Base-by-base conservation (phyloP, 148 eudicot species). In the Rhododendron ferrugineum region DNA sequence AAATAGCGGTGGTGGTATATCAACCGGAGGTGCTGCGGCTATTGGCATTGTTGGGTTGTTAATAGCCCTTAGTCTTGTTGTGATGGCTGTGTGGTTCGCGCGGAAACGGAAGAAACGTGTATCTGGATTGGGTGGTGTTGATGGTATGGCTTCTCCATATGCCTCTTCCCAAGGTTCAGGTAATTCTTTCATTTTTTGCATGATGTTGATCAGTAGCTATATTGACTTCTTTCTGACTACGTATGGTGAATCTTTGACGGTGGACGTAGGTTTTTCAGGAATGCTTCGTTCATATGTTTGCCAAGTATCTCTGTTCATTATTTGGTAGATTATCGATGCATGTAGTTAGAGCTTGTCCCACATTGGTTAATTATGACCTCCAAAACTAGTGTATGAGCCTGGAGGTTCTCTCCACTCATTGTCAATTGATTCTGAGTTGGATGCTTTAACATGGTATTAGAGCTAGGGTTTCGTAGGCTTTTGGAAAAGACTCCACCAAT, bases 111-210 rank as follows among this genome's bases (percentile, higher is more conserved):
- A 88, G 90, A 96, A 85, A 90, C 92, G 89, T 68, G 89, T 83
- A 78, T 80, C 83, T 78, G 84, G 85, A 64, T 90, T 87, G 54
- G 90, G 86, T 83, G 92, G 89, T 47, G 88, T 82, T 1, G 88
- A 93, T 83, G 83, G 62, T 36, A 74, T 88, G 86, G 93, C 94
- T 80, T 91, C 94, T 83, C 93, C 94, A 66, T 91, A 85, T 90
- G 84, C 89, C 79, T 93, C 98, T 84, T 90, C 98, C 79, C 98
- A 89, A 78, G 86, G 83, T 81, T 93, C 98, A 86, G 98, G 99
- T 97, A 86, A 83, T 80, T 28, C 28, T 50, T 4, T 82, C 56
- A 84, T 78, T 28, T 16, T 49, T 2, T 79, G 56, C 68, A 37
- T 40, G 32, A 46, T 56, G 60, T 84, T 81, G 18, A 77, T 47